Evolutionary conservation across 345 rosid genomes (phyloP).

Genomic region (Barbarea vulgaris): DNA sequence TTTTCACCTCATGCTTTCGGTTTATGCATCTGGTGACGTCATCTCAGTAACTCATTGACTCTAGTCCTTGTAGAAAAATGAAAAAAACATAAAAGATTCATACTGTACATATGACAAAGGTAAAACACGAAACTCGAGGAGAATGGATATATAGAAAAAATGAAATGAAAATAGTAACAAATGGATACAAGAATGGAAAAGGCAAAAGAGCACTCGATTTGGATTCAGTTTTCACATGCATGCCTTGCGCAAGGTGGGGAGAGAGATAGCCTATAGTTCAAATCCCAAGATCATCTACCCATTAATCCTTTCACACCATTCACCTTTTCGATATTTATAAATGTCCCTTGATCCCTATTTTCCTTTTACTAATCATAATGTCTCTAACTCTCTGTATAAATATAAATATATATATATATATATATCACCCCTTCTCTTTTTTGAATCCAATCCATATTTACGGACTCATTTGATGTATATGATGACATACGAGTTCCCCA

Average conservation of each 20-base stretch:
- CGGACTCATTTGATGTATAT: neutral
- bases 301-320: constrained; percentile 35
- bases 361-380: constrained; percentile 34
- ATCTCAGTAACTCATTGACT: constrained; percentile 40
- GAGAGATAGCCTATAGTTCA: constrained; percentile 16
- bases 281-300: constrained; percentile 31
- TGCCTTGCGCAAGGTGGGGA: constrained; percentile 34
- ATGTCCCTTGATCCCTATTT: constrained; percentile 36
- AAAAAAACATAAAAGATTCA: neutral
- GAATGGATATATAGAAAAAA: constrained; percentile 15
- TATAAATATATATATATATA: neutral
- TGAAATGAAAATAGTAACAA: neutral
- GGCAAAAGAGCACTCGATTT: constrained; percentile 35
- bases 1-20: constrained; percentile 28
- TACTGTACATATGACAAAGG: neutral
- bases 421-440: neutral
- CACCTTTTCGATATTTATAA: neutral
- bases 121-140: constrained; percentile 3
- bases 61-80: constrained; percentile 14
- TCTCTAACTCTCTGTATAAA: neutral
- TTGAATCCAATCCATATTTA: neutral
- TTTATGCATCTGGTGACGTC: constrained; percentile 28
- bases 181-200: constrained; percentile 19
- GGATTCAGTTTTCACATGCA: constrained; percentile 40
- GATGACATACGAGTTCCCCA: neutral